phyloP scores from a whole-genome alignment of 140 eudicot species.

The Anethum foeniculum region DNA sequence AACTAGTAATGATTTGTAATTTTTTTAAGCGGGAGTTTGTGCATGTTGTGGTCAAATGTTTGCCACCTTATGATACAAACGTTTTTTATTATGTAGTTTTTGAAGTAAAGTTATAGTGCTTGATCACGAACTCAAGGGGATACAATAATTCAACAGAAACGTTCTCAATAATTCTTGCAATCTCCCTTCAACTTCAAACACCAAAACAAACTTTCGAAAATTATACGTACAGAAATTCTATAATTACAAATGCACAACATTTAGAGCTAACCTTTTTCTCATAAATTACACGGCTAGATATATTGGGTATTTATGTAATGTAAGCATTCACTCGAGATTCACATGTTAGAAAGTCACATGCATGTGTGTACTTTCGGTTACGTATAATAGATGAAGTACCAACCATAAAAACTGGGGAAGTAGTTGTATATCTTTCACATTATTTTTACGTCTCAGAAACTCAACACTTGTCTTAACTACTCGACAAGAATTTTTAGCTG shows the following conservation, averaged over 20 bases:
- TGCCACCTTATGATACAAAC: neutral
- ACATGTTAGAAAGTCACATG: neutral
- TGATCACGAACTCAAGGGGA: neutral
- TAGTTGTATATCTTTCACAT: neutral
- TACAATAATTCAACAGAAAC: neutral
- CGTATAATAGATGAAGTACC: neutral
- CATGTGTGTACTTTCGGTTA: neutral
- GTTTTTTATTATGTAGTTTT: neutral
- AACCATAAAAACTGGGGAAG: constrained; percentile 7
- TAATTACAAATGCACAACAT: neutral
- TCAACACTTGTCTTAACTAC: neutral
- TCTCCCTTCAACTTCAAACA: neutral
- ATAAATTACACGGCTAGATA: neutral
- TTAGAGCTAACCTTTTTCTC: neutral
- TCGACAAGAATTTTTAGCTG: constrained; percentile 1
- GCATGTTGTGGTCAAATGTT: neutral
- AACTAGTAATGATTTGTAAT: neutral
- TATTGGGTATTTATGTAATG: neutral
- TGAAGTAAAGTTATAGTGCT: neutral
- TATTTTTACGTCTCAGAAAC: neutral
- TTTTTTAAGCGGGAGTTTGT: neutral
- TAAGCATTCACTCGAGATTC: neutral
- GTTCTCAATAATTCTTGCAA: neutral
- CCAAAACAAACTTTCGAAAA: neutral
- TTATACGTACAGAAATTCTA: neutral